Evolutionary conservation across 2,329 filamentous ascomycete genomes (phyloP).

Genomic region (Stemphylium lycopersici): DNA sequence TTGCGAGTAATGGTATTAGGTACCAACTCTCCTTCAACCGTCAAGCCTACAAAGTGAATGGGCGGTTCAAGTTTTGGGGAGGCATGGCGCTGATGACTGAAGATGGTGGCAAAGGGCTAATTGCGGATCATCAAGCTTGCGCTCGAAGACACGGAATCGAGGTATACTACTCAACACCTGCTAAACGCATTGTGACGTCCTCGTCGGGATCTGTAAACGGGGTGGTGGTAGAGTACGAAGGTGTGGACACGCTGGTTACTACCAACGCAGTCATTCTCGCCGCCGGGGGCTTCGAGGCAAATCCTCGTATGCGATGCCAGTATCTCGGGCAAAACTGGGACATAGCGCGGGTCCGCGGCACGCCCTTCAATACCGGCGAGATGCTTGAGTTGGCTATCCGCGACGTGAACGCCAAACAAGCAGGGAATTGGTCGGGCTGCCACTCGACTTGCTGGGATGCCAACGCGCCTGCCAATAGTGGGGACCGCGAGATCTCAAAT

Average conservation of each 20-base stretch:
- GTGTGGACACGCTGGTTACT: constrained; percentile 39
- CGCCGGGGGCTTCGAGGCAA: constrained; percentile 70
- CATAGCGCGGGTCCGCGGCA: constrained; percentile 65
- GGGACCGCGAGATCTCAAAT: constrained; percentile 66
- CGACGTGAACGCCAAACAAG: constrained; percentile 58
- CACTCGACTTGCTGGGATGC: constrained; percentile 71
- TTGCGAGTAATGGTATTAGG: constrained; percentile 59
- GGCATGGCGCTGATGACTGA: constrained; percentile 65
- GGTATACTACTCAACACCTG: constrained; percentile 56
- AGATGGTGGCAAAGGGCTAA: constrained; percentile 66
- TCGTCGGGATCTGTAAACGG: constrained; percentile 40
- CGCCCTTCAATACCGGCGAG: constrained; percentile 69
- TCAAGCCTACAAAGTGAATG: constrained; percentile 69
- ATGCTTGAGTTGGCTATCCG: constrained; percentile 60
- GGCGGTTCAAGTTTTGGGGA: constrained; percentile 69
- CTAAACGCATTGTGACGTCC: constrained; percentile 50
- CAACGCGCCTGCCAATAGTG: constrained; percentile 60
- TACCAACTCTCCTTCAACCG: constrained; percentile 69
- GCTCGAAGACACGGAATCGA: constrained; percentile 54
- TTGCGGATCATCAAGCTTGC: constrained; percentile 56
- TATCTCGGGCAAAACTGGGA: constrained; percentile 68
- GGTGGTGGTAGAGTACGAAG: constrained; percentile 39
- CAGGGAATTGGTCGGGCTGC: constrained; percentile 68
- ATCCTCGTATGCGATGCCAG: constrained; percentile 61
- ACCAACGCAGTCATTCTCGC: constrained; percentile 58